Base-by-base conservation (phyloP, 495 filamentous ascomycete species). In the Aspergillus asperescens region DNA sequence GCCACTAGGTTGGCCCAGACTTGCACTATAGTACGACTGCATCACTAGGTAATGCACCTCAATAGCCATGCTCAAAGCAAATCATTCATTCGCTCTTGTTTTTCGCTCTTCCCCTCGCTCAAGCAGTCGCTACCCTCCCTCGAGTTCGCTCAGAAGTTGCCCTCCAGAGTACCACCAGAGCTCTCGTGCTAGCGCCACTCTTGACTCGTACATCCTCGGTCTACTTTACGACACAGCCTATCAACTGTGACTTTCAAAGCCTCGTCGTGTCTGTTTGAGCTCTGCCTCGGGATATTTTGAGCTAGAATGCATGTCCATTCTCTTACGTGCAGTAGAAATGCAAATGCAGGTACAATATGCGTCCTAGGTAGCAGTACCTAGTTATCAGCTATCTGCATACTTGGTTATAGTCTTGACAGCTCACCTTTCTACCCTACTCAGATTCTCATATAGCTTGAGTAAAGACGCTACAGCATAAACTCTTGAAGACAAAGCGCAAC, bases 1-100 rank as follows among this genome's bases (percentile, higher is more conserved):
- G n/a, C n/a, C n/a, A n/a, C 27, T 28, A 28, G 9, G 27, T 28
- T 28, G 27, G 27, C 27, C 31, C 53, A 53, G 48, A n/a, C n/a
- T n/a, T n/a, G n/a, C n/a, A n/a, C n/a, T n/a, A n/a, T n/a, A n/a
- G n/a, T n/a, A 42, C 53, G 54, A 60, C 39, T 60, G 58, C 58
- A 48, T 19, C 54, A 31, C 46, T 42, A n/a, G n/a, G n/a, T n/a
- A 47, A 43, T 61, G 50, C 58, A 54, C 12, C 50, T 57, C n/a
- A 61, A 54, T 32, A 28, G 32, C 24, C 7, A 10, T 19, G 25
- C 25, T 28, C 19, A 19, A 32, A 37, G 34, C 47, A 19, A 57
- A 51, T 54, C 45, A 46, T 39, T 35, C 12, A 51, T 37, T 42
- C 10, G n/a, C 47, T 39, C 35, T 50, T 40, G 20, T 50, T 20